Evolutionary conservation across 2,329 filamentous ascomycete genomes (phyloP).

Genomic region (Sphaerulina vaccinii): DNA sequence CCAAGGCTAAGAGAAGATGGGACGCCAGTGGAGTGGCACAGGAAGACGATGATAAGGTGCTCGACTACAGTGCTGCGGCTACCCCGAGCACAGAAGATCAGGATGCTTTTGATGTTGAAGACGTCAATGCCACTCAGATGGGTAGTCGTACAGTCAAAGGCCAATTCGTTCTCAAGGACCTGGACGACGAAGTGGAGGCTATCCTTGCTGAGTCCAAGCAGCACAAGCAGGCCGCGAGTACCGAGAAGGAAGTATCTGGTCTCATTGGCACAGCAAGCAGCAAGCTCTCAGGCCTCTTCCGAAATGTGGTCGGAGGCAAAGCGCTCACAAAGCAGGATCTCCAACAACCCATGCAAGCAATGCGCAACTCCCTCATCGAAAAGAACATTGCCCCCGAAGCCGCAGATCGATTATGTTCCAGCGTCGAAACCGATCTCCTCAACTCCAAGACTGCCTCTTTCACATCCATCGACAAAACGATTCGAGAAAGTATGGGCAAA

Average conservation of each 20-base stretch:
- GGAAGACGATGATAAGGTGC: conserved; percentile 69
- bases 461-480: conserved; percentile 72
- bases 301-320: conserved; percentile 93
- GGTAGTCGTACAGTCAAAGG: conserved; percentile 81
- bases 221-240: conserved; percentile 49
- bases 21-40: conserved; percentile 83
- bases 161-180: conserved; percentile 88
- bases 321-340: conserved; percentile 84
- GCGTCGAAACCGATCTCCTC: conserved; percentile 84
- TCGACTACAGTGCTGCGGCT: conserved; percentile 82
- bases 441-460: conserved; percentile 91
- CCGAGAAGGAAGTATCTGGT: conserved; percentile 60
- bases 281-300: conserved; percentile 83
- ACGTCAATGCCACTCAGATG: conserved; percentile 77
- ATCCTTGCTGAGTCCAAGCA: conserved; percentile 81
- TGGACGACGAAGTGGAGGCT: conserved; percentile 88
- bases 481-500: conserved; percentile 84
- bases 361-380: conserved; percentile 90
- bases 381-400: conserved; percentile 98
- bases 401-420: conserved; percentile 83
- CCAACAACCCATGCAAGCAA: conserved; percentile 87
- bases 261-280: conserved; percentile 77
- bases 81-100: conserved; percentile 53
- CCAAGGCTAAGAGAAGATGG: conserved; percentile 89
- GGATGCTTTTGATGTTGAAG: conserved; percentile 59